Evolutionary conservation across 2,329 filamentous ascomycete genomes (phyloP), one percentile per base, ranked within the genome.

Genomic region (Dactylonectria estremocensis): DNA sequence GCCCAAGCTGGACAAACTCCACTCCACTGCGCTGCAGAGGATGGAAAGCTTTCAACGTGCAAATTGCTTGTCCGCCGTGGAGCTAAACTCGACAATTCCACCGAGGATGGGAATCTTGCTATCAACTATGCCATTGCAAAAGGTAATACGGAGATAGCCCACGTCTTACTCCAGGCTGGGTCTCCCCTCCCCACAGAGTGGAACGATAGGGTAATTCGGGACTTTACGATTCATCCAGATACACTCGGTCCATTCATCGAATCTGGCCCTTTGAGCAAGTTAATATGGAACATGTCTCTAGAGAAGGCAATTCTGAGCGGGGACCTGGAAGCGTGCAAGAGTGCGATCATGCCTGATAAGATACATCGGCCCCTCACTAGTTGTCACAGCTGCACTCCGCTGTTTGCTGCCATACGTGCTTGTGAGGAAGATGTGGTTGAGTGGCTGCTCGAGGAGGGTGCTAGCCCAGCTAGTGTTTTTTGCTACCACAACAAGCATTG

Each of bases 371-470:
- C 37, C 13, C 16, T 54, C 2, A 18, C 18, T 3, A 54, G 49
- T 9, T 61, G 59, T n/a, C 22, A 18, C 37, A 61, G 4, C 14
- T 61, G 59, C n/a, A 61, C 59, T 3, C 59, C 59, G 3, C 8
- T 61, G 5, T 46, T 54, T 46, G 59, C 49, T 4, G 59, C 59
- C 8, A 54, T 61, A 1, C 6, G 24, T 28, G 16, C 5, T 3
- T 0, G 24, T 4, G 18, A 55, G 7, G 35, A 54, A 35, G 16
- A 24, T 22, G 20, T 61, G 18, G 49, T 54, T 4, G 49, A 54
- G 1, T 61, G 59, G 59, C 8, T 61, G 2, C 20, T 61, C 6
- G 46, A 54, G 9, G 6, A 54, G 16, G 49, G 50, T 4, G 59
- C 49, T 7, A 11, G n/a, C 11, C n/a, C 18, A 18, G 16, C 24